phyloP scores from a whole-genome alignment of 129 eudicot genomes.

The Cynara cardunculus region DNA sequence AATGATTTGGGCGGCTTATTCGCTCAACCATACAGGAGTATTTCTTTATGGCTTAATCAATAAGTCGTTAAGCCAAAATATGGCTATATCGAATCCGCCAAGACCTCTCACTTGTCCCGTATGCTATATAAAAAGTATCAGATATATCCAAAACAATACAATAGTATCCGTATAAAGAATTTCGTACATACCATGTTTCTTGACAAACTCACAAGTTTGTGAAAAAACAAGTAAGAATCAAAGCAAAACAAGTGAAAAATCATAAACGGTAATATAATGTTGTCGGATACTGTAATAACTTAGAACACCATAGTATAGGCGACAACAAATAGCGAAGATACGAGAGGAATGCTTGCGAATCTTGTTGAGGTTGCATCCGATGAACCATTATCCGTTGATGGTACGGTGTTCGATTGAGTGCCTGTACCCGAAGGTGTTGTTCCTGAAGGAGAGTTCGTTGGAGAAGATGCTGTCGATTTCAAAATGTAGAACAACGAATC shows the following conservation, averaged over 20 bases:
- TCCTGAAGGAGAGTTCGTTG: slow-evolving; percentile 48
- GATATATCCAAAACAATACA: slow-evolving; percentile 17
- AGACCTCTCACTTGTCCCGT: background rate
- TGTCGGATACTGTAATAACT: background rate
- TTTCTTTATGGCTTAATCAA: background rate
- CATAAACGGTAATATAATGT: slow-evolving; percentile 9
- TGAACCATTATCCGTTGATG: slow-evolving; percentile 52
- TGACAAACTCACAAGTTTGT: slow-evolving; percentile 1
- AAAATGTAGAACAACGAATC: slow-evolving; percentile 6
- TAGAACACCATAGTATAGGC: slow-evolving; percentile 4
- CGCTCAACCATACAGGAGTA: background rate
- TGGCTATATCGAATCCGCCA: background rate
- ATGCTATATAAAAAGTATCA: background rate
- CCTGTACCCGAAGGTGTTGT: slow-evolving; percentile 39
- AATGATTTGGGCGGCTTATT: background rate
- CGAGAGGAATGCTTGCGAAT: slow-evolving; percentile 38
- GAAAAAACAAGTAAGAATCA: background rate
- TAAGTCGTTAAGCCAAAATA: background rate
- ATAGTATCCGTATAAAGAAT: slow-evolving; percentile 14
- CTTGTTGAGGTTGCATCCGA: slow-evolving; percentile 54
- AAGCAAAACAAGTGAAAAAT: background rate
- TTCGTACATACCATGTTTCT: slow-evolving; percentile 16
- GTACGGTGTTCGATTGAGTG: slow-evolving; percentile 40
- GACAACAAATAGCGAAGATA: slow-evolving; percentile 17
- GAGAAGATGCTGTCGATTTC: slow-evolving; percentile 42